These are phyloP conservation scores for Colletotrichum spaethianum DNA, from an alignment of 2,329 filamentous ascomycete species.

Conservation along the genomic window DNA sequence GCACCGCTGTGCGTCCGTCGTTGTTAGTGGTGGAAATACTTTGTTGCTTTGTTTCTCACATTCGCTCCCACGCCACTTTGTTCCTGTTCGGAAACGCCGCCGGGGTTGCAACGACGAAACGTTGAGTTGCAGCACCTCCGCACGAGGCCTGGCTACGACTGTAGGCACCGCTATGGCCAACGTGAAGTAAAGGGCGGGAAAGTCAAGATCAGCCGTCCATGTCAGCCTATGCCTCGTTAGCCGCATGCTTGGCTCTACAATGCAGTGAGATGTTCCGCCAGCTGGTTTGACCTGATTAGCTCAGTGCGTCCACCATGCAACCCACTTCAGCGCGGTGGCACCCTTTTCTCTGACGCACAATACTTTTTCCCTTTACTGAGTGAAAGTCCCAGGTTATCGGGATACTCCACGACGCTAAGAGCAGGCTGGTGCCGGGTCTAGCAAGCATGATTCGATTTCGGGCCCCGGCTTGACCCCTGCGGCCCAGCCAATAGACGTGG, in stretches of 20 bases:
- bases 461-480: neutral
- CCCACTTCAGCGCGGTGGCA: neutral
- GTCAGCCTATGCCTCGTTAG: neutral
- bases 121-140: neutral
- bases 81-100: neutral
- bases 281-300: constrained; percentile 2
- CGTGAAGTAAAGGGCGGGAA: neutral
- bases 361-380: no score
- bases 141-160: neutral
- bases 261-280: neutral
- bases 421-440: neutral
- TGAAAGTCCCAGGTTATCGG: neutral
- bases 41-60: neutral
- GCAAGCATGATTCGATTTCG: neutral
- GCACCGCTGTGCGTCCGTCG: neutral
- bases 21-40: neutral
- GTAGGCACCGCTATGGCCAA: neutral
- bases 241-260: neutral
- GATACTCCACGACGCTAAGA: neutral
- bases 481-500: no score
- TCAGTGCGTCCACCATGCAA: neutral
- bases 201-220: no score
- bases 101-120: neutral
- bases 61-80: no score
- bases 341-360: neutral